Conservation (phyloP, 768 basidiomycete genomes). For the Xerocomellus dryophilus region DNA sequence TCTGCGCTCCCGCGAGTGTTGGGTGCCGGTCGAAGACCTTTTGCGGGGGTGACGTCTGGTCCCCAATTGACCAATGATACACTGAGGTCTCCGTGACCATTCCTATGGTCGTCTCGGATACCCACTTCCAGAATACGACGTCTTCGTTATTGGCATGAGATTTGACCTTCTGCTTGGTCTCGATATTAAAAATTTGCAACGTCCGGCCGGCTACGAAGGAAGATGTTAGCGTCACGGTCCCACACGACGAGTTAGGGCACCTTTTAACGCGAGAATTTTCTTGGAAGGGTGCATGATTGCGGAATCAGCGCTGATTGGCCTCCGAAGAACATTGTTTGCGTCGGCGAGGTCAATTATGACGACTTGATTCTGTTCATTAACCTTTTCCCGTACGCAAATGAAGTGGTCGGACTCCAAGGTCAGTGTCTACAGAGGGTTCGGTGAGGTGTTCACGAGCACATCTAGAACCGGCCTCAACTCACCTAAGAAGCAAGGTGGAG, state of each 20-base stretch:
- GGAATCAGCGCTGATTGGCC: constrained; percentile 97
- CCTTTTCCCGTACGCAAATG: constrained; percentile 96
- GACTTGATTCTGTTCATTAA: constrained; percentile 94
- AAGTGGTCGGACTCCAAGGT: constrained; percentile 98
- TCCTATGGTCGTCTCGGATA: constrained; percentile 85
- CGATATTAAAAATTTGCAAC: constrained; percentile 97
- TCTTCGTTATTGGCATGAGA: constrained; percentile 93
- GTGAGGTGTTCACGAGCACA: neutral
- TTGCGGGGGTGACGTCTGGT: constrained; percentile 74
- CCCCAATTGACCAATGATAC: constrained; percentile 82
- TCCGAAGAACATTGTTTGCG: constrained; percentile 93
- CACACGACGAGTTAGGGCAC: constrained; percentile 34
- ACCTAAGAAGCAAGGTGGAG: constrained; percentile 16
- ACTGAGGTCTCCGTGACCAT: constrained; percentile 94
- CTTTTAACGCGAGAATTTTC: constrained; percentile 95
- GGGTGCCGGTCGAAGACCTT: constrained; percentile 97
- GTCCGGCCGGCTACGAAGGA: constrained; percentile 74
- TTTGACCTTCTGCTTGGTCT: constrained; percentile 96
- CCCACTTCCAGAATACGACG: constrained; percentile 99
- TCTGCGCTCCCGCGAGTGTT: constrained; percentile 90
- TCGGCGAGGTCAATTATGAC: constrained; percentile 98
- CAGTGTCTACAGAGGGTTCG: constrained; percentile 56
- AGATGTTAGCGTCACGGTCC: constrained; percentile 4
- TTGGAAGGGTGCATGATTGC: constrained; percentile 97
- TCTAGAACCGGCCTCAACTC: constrained; percentile 3